Percentiles rank a stretch among this genome's conserved stretches.
Evolutionary conservation across 1,284 basidiomycete genomes (phyloP).

Genomic region (Spongiforma sp.): DNA sequence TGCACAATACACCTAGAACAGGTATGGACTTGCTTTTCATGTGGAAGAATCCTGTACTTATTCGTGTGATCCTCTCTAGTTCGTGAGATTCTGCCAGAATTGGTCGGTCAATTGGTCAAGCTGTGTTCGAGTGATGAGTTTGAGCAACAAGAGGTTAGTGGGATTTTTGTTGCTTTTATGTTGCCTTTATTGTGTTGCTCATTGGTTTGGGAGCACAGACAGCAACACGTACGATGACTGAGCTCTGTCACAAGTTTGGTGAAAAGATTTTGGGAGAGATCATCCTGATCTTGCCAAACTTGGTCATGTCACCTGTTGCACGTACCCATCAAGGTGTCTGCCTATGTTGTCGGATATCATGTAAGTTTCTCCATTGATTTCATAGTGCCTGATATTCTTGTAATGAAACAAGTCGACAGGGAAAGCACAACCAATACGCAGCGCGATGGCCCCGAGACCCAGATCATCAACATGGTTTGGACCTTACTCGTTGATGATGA

Average conservation of each 20-base stretch:
- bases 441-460: constrained; percentile 89
- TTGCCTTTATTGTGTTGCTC: not conserved
- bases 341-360: constrained; percentile 89
- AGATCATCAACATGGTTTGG: constrained; percentile 88
- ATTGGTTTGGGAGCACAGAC: constrained; percentile 53
- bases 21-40: too few species aligned
- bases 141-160: constrained; percentile 89
- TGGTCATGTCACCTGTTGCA: constrained; percentile 73
- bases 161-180: not conserved
- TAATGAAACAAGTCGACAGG: too few species aligned
- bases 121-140: constrained; percentile 80
- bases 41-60: too few species aligned
- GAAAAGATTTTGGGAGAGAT: constrained; percentile 91
- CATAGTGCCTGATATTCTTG: too few species aligned
- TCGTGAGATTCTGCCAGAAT: constrained; percentile 91
- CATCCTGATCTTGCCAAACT: constrained; percentile 76
- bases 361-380: constrained; percentile 49
- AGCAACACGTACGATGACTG: constrained; percentile 84
- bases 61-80: constrained; percentile 62
- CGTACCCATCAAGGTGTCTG: constrained; percentile 90
- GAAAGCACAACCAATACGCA: constrained; percentile 87
- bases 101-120: constrained; percentile 78
- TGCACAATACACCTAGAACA: constrained; percentile 88
- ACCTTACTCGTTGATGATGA: constrained; percentile 90
- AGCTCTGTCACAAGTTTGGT: constrained; percentile 96